Base-by-base conservation (phyloP, 148 eudicot genomes). In the Cornus florida region DNA sequence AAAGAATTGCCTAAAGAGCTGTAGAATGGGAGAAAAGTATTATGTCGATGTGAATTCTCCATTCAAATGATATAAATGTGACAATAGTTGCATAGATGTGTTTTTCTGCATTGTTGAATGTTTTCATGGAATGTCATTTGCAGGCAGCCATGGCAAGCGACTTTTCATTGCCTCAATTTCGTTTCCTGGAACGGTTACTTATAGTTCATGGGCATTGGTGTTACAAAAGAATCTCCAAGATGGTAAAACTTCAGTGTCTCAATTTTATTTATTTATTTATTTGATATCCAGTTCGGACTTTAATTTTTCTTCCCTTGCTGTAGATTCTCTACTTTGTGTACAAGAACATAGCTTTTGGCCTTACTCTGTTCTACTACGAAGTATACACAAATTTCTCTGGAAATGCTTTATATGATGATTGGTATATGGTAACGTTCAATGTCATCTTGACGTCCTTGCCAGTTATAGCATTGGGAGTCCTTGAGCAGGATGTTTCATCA, bases 111-210 rank as follows among this genome's bases (percentile, higher is more conserved):
- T 6, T 20, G 66, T 24, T 62, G 23, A 62, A 20, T 13, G 22
- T 62, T 19, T 20, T 62, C 6, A 20, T 62, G 23, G 66, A 1
- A 62, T 62, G 66, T 48, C 39, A 67, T 16, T 12, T 77, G 73
- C 88, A 86, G 87, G 89, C 89, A 53, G 89, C 84, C 24, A 87
- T 87, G 89, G 84, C 89, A 22, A 87, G 89, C 32, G 89, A 87
- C 66, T 81, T 87, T 68, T 78, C 89, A 39, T 43, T 87, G 78
- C 83, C 87, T 69, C 84, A 87, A 24, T 87, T 87, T 75, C 84
- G 85, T 24, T 87, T 87, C 70, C 65, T 87, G 83, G 89, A 87
- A 75, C 74, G 89, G 22, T 72, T 87, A 28, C 81, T 87, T 35
- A 78, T 87, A 53, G 87, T 87, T 65, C 89, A 87, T 62, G 89